These are phyloP conservation scores for Neurospora sublineolata DNA, from an alignment of 495 filamentous ascomycete species.

Conservation along the genomic window DNA sequence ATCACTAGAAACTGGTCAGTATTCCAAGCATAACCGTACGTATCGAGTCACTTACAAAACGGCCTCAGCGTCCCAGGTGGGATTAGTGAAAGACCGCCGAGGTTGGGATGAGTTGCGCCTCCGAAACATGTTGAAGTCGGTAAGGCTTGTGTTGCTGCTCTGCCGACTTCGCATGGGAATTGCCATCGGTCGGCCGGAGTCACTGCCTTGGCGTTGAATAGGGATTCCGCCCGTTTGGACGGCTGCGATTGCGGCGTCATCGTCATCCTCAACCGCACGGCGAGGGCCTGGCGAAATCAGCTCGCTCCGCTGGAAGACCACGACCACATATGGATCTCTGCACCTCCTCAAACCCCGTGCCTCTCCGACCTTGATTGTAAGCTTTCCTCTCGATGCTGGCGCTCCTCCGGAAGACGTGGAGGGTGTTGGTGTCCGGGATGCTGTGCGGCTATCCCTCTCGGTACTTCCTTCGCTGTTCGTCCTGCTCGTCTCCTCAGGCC, in stretches of 20 bases:
- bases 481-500: conserved; percentile 22
- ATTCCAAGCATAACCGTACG: neutral
- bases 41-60: conserved; percentile 60
- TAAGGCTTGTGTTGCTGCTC: conserved; percentile 79
- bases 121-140: conserved; percentile 59
- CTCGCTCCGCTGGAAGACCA: conserved; percentile 92
- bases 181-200: conserved; percentile 70
- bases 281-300: conserved; percentile 79
- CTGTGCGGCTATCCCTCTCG: conserved; percentile 25
- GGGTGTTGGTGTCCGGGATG: conserved; percentile 28
- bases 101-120: conserved; percentile 23
- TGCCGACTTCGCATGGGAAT: conserved; percentile 94
- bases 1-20: conserved; percentile 53
- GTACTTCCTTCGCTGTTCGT: conserved; percentile 23
- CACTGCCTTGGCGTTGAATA: conserved; percentile 57
- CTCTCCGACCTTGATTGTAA: conserved; percentile 78
- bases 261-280: conserved; percentile 38
- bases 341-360: conserved; percentile 71
- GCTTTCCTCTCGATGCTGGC: conserved; percentile 73
- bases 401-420: conserved; percentile 35
- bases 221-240: conserved; percentile 43
- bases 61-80: conserved; percentile 91
- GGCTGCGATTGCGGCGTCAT: conserved; percentile 28
- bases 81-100: conserved; percentile 62
- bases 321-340: conserved; percentile 86